Evolutionary conservation across 257 asterid species (phyloP), one percentile per base, ranked within the genome.

Genomic region (Catharanthus roseus): DNA sequence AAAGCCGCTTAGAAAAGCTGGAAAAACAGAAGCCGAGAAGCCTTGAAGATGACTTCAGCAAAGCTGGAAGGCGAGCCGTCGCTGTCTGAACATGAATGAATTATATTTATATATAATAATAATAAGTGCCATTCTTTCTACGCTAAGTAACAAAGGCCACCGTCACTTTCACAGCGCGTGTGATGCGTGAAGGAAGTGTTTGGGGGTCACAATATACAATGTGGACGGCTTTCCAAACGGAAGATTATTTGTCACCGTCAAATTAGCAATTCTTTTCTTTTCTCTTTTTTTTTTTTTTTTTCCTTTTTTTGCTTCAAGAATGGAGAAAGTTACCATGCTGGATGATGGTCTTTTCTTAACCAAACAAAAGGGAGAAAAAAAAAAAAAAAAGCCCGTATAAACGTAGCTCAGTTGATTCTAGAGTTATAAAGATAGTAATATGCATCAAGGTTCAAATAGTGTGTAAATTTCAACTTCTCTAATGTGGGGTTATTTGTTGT

Each of bases 91-190:
- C 51, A 23, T 18, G 38, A 56, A 44, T 53, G 45, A 64, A 29
- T 53, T 44, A 34, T 51, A 41, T n/a, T n/a, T n/a, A n/a, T n/a
- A n/a, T n/a, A n/a, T n/a, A n/a, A n/a, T n/a, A n/a, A n/a, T n/a
- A 13, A 50, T 28, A 63, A 63, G 54, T 73, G 44, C 78, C 80
- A 72, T 78, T 23, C 26, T 80, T 76, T 78, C 75, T 74, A 81
- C 76, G 79, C 75, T 72, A 78, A 70, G 83, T 53, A 23, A 78
- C 50, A 56, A 71, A 65, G 60, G 39, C 75, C 74, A 70, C 71
- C 77, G 76, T 69, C 73, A n/a, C 74, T 72, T 75, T 78, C 77
- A 21, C 26, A 19, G 83, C 83, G 83, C 81, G 83, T 77, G 83
- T 19, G 13, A 16, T 10, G 77, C 83, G 86, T 78, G 81, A 70